phyloP scores from a whole-genome alignment of 148 eudicot species.

The Rhododendron griersonianum region DNA sequence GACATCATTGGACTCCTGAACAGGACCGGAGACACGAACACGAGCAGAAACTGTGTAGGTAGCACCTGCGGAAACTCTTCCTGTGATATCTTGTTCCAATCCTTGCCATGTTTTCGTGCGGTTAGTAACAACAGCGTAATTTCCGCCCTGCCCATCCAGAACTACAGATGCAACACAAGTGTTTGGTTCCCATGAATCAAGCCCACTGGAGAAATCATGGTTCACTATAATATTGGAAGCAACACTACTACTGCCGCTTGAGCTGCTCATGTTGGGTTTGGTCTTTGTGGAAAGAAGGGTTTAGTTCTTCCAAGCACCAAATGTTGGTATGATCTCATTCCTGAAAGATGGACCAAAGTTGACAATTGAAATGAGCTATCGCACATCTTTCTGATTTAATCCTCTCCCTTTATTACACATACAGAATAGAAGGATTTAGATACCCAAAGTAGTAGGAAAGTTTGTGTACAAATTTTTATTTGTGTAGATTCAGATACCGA shows the following conservation, averaged over 20 bases:
- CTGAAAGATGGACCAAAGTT: too few species aligned
- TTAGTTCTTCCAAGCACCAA: constrained; percentile 3
- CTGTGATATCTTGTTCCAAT: constrained; percentile 76
- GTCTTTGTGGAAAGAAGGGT: constrained; percentile 25
- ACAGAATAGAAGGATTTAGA: too few species aligned
- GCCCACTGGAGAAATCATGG: constrained; percentile 70
- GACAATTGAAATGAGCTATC: too few species aligned
- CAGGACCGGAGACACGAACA: constrained; percentile 52
- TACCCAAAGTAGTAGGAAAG: too few species aligned
- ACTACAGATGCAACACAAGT: constrained; percentile 48
- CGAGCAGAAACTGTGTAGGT: constrained; percentile 53
- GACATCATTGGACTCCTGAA: constrained; percentile 35
- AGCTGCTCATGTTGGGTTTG: constrained; percentile 22
- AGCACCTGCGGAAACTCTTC: constrained; percentile 39
- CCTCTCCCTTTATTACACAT: background rate
- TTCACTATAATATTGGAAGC: constrained; percentile 52
- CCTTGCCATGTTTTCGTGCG: constrained; percentile 71
- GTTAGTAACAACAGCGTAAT: constrained; percentile 54
- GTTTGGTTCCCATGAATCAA: constrained; percentile 68
- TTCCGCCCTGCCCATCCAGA: constrained; percentile 28
- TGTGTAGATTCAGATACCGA: too few species aligned
- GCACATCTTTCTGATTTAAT: background rate
- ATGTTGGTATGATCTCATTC: background rate
- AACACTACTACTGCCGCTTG: constrained; percentile 15
- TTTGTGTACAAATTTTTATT: too few species aligned